A percentile compares a stretch with the other conserved stretches of the same genome.
phyloP scores from a whole-genome alignment of 2,329 filamentous ascomycete genomes.

The Phialemoniopsis sp. region DNA sequence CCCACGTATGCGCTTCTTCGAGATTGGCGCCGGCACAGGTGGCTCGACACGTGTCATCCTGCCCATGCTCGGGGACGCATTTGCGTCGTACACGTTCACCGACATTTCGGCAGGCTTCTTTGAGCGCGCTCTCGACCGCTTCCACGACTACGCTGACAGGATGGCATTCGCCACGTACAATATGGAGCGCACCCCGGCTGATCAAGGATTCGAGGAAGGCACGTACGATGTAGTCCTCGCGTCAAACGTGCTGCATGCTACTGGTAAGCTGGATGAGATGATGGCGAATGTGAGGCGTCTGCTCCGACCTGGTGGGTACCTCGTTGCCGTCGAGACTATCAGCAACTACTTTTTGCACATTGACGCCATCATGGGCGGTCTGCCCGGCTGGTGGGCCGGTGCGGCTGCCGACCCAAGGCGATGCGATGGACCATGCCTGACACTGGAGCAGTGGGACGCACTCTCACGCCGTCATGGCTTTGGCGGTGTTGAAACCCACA shows the following conservation, averaged over 20 bases:
- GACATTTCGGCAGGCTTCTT: constrained; percentile 21
- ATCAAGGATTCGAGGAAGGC: constrained; percentile 25
- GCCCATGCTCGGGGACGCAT: constrained; percentile 11
- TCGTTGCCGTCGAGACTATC: constrained; percentile 20
- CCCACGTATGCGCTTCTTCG: constrained; percentile 24
- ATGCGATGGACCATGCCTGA: constrained; percentile 8
- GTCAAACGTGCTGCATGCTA: constrained; percentile 30
- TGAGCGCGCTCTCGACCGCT: constrained; percentile 19
- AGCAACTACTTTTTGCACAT: background rate
- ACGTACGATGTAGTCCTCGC: constrained; percentile 32
- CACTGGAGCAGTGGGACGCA: constrained; percentile 8
- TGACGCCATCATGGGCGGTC: background rate
- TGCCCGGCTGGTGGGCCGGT: constrained; percentile 23
- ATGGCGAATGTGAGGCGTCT: constrained; percentile 25
- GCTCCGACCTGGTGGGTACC: constrained; percentile 31
- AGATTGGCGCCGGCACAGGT: constrained; percentile 25
- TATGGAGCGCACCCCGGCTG: constrained; percentile 20
- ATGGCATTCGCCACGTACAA: constrained; percentile 25
- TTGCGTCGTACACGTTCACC: constrained; percentile 12
- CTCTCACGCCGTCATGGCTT: constrained; percentile 7
- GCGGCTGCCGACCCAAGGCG: constrained; percentile 14
- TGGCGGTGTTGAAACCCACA: background rate
- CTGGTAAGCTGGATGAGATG: constrained; percentile 18
- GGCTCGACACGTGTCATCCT: constrained; percentile 15
- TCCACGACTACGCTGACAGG: constrained; percentile 12